Conservation (phyloP, 2,329 filamentous ascomycete species). For the Aspergillus latus region DNA sequence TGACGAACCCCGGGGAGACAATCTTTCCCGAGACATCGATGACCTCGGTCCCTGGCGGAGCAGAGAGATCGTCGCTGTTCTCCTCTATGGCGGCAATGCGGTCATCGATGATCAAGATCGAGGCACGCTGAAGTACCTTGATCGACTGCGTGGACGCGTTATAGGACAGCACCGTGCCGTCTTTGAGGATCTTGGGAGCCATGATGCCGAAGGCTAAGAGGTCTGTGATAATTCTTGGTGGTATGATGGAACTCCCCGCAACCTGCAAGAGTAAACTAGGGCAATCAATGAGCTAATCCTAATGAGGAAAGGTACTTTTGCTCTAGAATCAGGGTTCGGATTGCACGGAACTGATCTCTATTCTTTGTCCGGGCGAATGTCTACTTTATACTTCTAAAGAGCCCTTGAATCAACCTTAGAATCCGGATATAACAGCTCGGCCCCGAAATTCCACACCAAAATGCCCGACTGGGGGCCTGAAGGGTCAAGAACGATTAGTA, state of each 20-base stretch:
- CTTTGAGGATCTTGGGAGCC: slow-evolving; percentile 5
- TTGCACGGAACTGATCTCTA: no score
- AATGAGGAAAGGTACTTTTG: neutral
- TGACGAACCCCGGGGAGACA: slow-evolving; percentile 53
- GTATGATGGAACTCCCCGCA: no score
- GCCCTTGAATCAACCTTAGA: no score
- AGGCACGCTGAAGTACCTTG: neutral
- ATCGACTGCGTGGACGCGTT: neutral
- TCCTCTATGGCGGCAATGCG: neutral
- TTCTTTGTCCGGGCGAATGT: no score
- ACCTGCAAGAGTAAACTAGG: neutral
- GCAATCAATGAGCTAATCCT: neutral
- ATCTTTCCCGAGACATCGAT: slow-evolving; percentile 8
- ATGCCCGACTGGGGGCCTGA: no score
- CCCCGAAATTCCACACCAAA: no score
- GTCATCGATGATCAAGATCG: slow-evolving; percentile 2
- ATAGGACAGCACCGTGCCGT: slow-evolving; percentile 2
- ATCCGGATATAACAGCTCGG: no score
- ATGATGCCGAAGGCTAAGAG: neutral
- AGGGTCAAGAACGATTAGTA: no score
- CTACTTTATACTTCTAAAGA: no score
- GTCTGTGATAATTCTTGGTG: no score
- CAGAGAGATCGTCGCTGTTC: neutral
- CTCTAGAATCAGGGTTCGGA: neutral
- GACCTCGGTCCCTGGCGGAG: neutral